Evolutionary conservation across 2,329 filamentous ascomycete genomes (phyloP), one percentile per base, ranked within the genome.

Genomic region (Pseudogymnoascus pannorum): DNA sequence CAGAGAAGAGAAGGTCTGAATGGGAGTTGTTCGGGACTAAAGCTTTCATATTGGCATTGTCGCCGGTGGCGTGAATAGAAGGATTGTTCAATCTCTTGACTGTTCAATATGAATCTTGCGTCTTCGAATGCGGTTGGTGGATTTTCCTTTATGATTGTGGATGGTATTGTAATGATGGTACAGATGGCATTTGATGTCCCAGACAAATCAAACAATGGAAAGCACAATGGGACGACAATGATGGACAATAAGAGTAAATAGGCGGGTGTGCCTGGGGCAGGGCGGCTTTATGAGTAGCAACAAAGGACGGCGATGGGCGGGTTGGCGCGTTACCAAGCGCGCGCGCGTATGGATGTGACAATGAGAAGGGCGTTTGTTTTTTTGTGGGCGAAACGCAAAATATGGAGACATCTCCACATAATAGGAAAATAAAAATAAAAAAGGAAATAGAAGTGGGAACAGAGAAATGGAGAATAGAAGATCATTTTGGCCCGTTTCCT

Each of bases 21-120:
- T 54, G 48, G 48, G 26, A 54, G 48, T 12, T 54, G 48, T 54
- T 54, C 26, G 48, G 16, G 16, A 54, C 48, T 54, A 54, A 54
- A 54, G 26, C 16, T 54, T 54, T 54, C 48, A 54, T 54, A n/a
- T 54, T 54, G 48, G 16, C 48, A 54, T 54, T 54, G 48, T 54
- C 48, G 48, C 48, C 26, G 26, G 16, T 33, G 16, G 48, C 48
- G 48, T 7, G 9, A 54, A 54, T 54, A 54, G 9, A 26, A 20
- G 2, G 26, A 26, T 20, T 54, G 48, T 3, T 20, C 14, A 16
- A 14, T 33, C 2, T 14, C 5, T 18, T 31, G 48, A 31, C 12
- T 8, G 16, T 18, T 54, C 48, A 54, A 54, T 54, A 54, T 54
- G 16, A 54, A 31, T 54, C 18, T 31, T 31, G n/a, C 5, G 16